A percentile compares a stretch with the other conserved stretches of the same genome.
phyloP scores from a whole-genome alignment of 1,284 basidiomycete species.

The Apiotrichum mycotoxinovorans region DNA sequence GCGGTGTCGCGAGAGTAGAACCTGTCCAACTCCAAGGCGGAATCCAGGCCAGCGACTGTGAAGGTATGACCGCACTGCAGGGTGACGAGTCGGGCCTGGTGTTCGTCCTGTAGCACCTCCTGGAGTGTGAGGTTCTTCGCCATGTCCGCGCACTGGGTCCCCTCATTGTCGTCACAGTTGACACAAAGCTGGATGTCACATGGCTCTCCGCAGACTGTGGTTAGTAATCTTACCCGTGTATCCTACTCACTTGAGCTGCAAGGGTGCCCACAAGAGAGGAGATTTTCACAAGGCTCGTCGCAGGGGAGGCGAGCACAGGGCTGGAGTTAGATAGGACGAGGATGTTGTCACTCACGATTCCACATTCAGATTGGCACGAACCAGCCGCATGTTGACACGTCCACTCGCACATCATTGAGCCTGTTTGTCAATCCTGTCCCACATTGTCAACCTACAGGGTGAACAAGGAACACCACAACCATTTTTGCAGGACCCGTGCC shows the following conservation, averaged over 20 bases:
- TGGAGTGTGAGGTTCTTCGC: slow-evolving; percentile 61
- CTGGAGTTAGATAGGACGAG: slow-evolving; percentile 42
- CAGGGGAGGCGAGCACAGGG: slow-evolving; percentile 66
- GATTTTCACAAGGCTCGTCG: slow-evolving; percentile 56
- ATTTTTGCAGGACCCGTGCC: background rate
- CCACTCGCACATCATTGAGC: slow-evolving; percentile 45
- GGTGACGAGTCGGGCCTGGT: slow-evolving; percentile 61
- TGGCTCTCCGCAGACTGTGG: slow-evolving; percentile 60
- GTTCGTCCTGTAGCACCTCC: no score
- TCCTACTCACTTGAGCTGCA: slow-evolving; percentile 55
- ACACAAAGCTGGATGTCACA: slow-evolving; percentile 60
- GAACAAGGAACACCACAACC: background rate
- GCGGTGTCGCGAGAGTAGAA: slow-evolving; percentile 52
- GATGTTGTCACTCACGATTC: slow-evolving; percentile 56
- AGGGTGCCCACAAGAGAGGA: slow-evolving; percentile 59
- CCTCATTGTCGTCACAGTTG: slow-evolving; percentile 53
- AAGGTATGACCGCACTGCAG: slow-evolving; percentile 64
- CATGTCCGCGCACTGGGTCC: no score
- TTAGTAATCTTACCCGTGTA: background rate
- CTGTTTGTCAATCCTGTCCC: background rate
- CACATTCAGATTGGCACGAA: slow-evolving; percentile 63
- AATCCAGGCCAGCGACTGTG: slow-evolving; percentile 68
- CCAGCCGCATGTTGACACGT: slow-evolving; percentile 54
- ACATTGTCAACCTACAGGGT: background rate
- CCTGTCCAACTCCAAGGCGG: slow-evolving; percentile 55